These are phyloP conservation scores for Kodamaea sp. DNA, from an alignment of 1,139 yeast species.

Conservation along the genomic window DNA sequence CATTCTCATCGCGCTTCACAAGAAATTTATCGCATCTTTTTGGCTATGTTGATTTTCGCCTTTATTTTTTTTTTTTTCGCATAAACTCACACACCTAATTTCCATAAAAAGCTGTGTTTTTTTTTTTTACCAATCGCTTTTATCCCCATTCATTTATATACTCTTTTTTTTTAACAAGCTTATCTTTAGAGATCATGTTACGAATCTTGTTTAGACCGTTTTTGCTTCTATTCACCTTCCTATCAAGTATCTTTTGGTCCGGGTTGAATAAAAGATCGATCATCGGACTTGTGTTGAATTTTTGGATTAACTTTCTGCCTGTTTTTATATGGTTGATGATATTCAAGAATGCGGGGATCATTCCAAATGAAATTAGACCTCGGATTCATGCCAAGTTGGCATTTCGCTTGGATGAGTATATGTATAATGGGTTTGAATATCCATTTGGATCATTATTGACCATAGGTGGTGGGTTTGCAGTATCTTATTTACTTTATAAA, in stretches of 20 bases:
- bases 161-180: neutral
- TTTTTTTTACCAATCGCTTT: too few species aligned
- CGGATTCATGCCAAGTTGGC: constrained; percentile 49
- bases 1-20: too few species aligned
- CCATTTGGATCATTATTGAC: constrained; percentile 6
- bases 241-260: constrained; percentile 22
- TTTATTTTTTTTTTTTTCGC: too few species aligned
- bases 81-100: neutral
- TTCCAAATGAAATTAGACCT: constrained; percentile 57
- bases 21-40: too few species aligned
- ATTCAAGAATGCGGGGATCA: constrained; percentile 58
- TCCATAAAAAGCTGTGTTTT: too few species aligned
- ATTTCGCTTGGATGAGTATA: constrained; percentile 35
- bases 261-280: constrained; percentile 40
- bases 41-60: too few species aligned
- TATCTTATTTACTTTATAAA: constrained; percentile 1
- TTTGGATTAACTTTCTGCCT: constrained; percentile 49
- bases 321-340: constrained; percentile 55
- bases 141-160: neutral
- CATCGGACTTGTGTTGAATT: constrained; percentile 37
- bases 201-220: constrained; percentile 14
- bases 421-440: constrained; percentile 20
- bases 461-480: neutral
- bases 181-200: too few species aligned
- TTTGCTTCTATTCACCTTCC: constrained; percentile 17